Conservation (phyloP, 768 basidiomycete species). For the Gautieria morchelliformis region DNA sequence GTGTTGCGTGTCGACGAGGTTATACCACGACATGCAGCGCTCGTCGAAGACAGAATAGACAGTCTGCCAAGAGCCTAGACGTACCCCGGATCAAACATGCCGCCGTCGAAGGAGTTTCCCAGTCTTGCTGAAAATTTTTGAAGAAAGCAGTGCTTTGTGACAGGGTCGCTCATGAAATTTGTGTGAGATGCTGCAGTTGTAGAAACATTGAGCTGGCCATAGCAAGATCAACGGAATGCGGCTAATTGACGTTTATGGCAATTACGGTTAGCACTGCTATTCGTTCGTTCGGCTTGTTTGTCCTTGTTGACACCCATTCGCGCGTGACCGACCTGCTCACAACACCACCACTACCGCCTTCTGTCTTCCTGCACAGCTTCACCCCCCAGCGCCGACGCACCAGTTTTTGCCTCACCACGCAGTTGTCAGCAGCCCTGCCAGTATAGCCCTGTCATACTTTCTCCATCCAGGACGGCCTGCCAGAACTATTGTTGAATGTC, state of each 20-base stretch:
- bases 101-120: too few species aligned
- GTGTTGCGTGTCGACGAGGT: too few species aligned
- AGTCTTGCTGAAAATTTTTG: too few species aligned
- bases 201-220: too few species aligned
- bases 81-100: too few species aligned
- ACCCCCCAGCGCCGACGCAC: neutral
- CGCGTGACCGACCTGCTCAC: neutral
- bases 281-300: neutral
- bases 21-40: too few species aligned
- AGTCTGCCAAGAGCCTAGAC: too few species aligned
- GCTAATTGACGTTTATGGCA: neutral
- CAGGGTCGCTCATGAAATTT: too few species aligned
- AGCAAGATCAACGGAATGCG: too few species aligned
- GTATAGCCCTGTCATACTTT: neutral
- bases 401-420: neutral
- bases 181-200: too few species aligned
- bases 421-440: neutral
- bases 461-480: neutral
- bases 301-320: neutral
- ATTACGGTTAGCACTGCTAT: neutral
- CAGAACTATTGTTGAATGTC: neutral
- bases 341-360: neutral
- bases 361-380: neutral
- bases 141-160: too few species aligned
- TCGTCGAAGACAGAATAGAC: too few species aligned